Conservation (phyloP, 2,329 filamentous ascomycete genomes). For the Xylariaceae sp. region DNA sequence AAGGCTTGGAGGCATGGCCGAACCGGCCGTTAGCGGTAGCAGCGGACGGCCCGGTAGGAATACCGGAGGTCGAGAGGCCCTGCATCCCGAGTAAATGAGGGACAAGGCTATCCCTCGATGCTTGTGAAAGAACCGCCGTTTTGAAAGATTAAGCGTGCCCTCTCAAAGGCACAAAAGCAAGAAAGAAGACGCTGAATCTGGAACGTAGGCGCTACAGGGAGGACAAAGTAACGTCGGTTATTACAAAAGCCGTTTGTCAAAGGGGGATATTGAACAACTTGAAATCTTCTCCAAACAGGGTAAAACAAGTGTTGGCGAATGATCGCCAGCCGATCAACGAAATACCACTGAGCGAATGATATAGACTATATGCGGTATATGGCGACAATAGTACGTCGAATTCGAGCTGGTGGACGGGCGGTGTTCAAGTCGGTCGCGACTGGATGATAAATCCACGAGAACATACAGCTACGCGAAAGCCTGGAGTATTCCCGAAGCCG, state of each 20-base stretch:
- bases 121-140: conserved; percentile 77
- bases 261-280: conserved; percentile 22
- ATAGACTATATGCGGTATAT: conserved; percentile 29
- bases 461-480: conserved; percentile 18
- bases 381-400: conserved; percentile 15
- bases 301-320: conserved; percentile 29
- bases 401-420: conserved; percentile 20
- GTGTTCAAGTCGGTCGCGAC: conserved; percentile 23
- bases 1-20: conserved; percentile 73
- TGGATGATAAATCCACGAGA: conserved; percentile 15
- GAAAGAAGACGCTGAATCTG: conserved; percentile 29
- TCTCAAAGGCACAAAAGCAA: conserved; percentile 38
- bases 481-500: conserved; percentile 24
- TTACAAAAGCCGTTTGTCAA: conserved; percentile 32
- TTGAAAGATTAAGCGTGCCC: conserved; percentile 62
- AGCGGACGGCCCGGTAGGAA: conserved; percentile 54
- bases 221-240: conserved; percentile 29
- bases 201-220: conserved; percentile 25
- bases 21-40: conserved; percentile 55
- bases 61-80: conserved; percentile 66
- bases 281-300: conserved; percentile 27
- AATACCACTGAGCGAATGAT: conserved; percentile 25
- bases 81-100: conserved; percentile 90
- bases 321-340: conserved; percentile 27
- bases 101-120: conserved; percentile 78